Base-by-base conservation (phyloP, 1,284 basidiomycete genomes). In the Bondarzewia mesenterica region DNA sequence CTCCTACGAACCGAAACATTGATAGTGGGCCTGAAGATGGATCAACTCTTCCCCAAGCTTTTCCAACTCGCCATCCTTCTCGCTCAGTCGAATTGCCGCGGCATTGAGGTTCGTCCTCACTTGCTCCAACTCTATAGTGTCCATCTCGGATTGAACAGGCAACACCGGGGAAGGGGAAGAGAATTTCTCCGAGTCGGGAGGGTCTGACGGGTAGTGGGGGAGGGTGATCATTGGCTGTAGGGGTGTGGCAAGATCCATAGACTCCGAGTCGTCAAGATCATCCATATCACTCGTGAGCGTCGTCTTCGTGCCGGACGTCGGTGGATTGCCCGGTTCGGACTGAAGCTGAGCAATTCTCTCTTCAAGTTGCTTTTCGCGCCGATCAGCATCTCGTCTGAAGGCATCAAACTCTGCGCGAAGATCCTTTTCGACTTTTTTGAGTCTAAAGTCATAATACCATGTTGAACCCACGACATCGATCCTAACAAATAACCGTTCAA, bases 191-290 rank as follows among this genome's bases (percentile, higher is more conserved):
- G 45, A 26, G 7, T n/a, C 4, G 6, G 46, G 38, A 3, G 37
- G 36, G 5, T 14, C 21, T 23, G 37, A 37, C 38, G 37, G 44
- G 20, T 7, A 25, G 21, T 15, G 20, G 6, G 26, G 12, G 18
- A 42, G 39, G 21, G 22, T 20, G 10, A 36, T 23, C 39, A 61
- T 71, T 7, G 72, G 72, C n/a, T 70, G 57, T 8, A 82, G 59
- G 2, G 80, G 78, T 2, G 78, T 79, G 4, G 70, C 75, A 8
- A 82, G 71, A 37, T 78, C 77, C 78, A 82, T 79, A 1, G 74
- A 73, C 50, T 69, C 60, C 52, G 77, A 74, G 5, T 64, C 63
- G 16, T 69, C 66, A 10, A 58, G 53, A 22, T n/a, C 29, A 10
- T 32, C 29, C 29, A 32, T 10, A n/a, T 32, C 29, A n/a, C 29